A percentile compares a stretch with the other conserved stretches of the same genome.
phyloP scores from a whole-genome alignment of 768 basidiomycete species.

The Calocera viscosa region DNA sequence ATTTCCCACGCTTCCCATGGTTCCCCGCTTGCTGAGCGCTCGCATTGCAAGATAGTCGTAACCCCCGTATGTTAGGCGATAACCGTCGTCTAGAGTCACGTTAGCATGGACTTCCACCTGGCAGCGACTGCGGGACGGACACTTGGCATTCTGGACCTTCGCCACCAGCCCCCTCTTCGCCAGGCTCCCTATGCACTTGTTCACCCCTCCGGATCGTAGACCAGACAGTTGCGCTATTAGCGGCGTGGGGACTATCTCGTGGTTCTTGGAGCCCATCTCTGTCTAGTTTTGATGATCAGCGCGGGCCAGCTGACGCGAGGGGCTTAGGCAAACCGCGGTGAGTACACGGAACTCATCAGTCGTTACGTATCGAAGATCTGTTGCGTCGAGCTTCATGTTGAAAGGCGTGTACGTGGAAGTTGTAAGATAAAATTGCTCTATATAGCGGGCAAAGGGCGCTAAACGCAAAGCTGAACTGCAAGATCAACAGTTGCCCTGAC shows the following conservation, averaged over 20 bases:
- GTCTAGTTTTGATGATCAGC: conserved; percentile 40
- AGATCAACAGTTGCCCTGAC: neutral
- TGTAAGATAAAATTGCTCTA: no score
- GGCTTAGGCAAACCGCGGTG: conserved; percentile 52
- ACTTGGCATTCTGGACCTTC: conserved; percentile 82
- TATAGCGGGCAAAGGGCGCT: neutral
- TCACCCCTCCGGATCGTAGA: conserved; percentile 83
- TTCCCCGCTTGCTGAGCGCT: conserved; percentile 78
- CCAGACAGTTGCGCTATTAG: conserved; percentile 89
- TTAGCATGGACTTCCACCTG: neutral
- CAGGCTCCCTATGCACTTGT: conserved; percentile 78
- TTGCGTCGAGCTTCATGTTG: conserved; percentile 84
- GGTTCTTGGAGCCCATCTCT: conserved; percentile 97
- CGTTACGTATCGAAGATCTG: conserved; percentile 84
- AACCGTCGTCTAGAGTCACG: conserved; percentile 70
- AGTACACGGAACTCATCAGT: conserved; percentile 92
- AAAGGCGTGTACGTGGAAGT: neutral
- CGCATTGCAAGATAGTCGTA: conserved; percentile 93
- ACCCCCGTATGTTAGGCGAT: conserved; percentile 94
- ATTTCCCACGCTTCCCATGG: conserved; percentile 84
- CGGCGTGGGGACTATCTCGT: conserved; percentile 81
- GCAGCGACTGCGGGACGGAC: conserved; percentile 35
- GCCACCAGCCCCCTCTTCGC: conserved; percentile 87
- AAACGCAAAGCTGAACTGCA: neutral
- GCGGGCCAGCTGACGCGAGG: neutral